Evolutionary conservation across 2,329 filamentous ascomycete genomes (phyloP), one percentile per base, ranked within the genome.

Genomic region (Dothidotthia symphoricarpi): DNA sequence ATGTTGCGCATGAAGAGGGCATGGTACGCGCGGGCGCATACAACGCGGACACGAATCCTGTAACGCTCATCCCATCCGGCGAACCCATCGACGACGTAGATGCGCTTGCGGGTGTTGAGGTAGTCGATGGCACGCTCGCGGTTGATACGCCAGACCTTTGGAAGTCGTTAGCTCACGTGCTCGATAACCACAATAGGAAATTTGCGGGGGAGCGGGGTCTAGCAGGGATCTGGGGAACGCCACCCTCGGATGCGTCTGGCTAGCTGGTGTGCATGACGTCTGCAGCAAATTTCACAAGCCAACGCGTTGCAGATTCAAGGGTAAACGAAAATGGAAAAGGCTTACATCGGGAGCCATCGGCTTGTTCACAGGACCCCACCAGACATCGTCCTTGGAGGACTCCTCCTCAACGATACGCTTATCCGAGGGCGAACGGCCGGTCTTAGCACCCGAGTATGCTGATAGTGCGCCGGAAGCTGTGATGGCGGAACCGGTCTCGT

Each of bases 1-100:
- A 98, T 98, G 80, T 98, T 98, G 68, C 90, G 88, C 93, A 98
- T 98, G 83, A 98, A 98, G 53, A 98, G 82, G 48, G 93, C 93
- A 80, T 98, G 93, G 80, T 98, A 98, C 72, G 93, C 93, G 68
- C 93, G 90, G 55, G 93, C 93, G 75, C 93, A 98, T 67, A 98
- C 90, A 52, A 98, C 91, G 65, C 93, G 90, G 61, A 98, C 93
- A 63, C 84, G 87, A 75, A 98, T 97, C 56, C 90, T 82, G 79
- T 98, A 98, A 71, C 93, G 90, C 77, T 94, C 85, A 62, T 98
- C 93, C 93, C 93, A 98, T 69, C 93, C 93, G 55, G 93, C 93
- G 68, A 85, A 98, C 53, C 93, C 93, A 69, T 98, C 93, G 54
- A 98, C 80, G 53, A 98, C 93, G 72, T 98, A 98, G 76, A 98